Conservation (phyloP, 495 filamentous ascomycete genomes). For the Penicillium herquei region DNA sequence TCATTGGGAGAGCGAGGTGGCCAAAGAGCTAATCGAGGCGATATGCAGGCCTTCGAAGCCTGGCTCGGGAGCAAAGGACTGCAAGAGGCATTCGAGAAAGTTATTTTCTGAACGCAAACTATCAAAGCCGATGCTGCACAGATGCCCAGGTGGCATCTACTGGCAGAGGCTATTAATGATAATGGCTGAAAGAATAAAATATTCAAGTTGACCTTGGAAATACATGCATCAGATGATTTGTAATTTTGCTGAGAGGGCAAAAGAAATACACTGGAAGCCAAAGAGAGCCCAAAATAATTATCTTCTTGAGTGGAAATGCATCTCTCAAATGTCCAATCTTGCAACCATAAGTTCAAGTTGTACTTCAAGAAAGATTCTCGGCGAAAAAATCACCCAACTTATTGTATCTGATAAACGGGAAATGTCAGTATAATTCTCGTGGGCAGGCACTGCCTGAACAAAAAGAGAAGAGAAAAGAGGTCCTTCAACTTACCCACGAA, state of each 20-base stretch:
- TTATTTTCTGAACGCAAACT: conserved; percentile 28
- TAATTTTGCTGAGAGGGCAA: no score
- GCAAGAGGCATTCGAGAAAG: conserved; percentile 37
- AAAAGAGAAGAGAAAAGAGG: no score
- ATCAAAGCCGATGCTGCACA: no score
- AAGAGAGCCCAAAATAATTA: no score
- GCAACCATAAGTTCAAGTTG: no score
- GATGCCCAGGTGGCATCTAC: background rate
- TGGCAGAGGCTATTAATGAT: background rate
- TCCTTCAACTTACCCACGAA: conserved; percentile 43
- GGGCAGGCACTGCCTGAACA: no score
- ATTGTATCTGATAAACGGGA: conserved; percentile 26
- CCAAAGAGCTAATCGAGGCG: conserved; percentile 41
- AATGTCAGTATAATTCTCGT: background rate
- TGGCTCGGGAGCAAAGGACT: conserved; percentile 33
- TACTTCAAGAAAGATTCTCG: conserved; percentile 27
- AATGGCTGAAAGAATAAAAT: background rate
- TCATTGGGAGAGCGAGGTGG: conserved; percentile 38
- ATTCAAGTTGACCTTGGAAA: background rate
- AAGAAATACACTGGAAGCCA: no score
- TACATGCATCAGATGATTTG: background rate
- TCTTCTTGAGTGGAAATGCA: no score
- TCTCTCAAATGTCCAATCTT: no score
- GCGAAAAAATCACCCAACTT: conserved; percentile 46
- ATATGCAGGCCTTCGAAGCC: conserved; percentile 45